A percentile compares a stretch with the other conserved stretches of the same genome.
Conservation (phyloP, 2,329 filamentous ascomycete genomes). For the Cordyceps fumosorosea region DNA sequence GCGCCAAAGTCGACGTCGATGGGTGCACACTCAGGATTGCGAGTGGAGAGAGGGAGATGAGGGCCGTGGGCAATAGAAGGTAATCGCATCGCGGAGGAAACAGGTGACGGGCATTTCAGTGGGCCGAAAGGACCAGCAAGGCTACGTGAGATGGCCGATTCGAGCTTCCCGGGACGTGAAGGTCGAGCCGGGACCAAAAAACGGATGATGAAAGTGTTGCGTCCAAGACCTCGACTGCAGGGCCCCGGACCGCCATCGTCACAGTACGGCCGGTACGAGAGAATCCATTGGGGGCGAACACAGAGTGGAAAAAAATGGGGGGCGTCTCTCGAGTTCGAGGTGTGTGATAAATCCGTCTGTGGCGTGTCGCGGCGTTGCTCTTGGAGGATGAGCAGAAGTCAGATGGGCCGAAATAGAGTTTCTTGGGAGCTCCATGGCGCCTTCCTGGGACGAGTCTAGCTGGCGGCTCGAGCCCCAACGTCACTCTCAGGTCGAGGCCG, state of each 20-base stretch:
- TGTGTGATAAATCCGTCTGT: background rate
- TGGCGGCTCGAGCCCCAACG: constrained; percentile 10
- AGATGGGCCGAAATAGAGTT: constrained; percentile 12
- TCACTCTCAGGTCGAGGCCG: constrained; percentile 1
- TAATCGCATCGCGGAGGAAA: background rate
- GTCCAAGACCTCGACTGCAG: background rate
- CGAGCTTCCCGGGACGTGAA: background rate
- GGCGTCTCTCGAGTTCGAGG: background rate
- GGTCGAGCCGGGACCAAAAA: background rate
- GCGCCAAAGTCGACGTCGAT: background rate
- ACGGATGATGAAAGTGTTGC: background rate
- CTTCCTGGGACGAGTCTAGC: constrained; percentile 9
- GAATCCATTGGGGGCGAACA: background rate
- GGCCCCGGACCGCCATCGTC: background rate
- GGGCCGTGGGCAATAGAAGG: background rate
- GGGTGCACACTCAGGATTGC: background rate
- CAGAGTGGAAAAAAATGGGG: background rate
- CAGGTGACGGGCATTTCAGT: constrained; percentile 4
- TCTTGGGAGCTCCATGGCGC: constrained; percentile 4
- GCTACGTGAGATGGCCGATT: constrained; percentile 6
- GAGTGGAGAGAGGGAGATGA: background rate
- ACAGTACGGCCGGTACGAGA: background rate
- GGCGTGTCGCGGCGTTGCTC: background rate
- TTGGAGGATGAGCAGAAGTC: background rate
- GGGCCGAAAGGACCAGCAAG: background rate